Evolutionary conservation across 352 stramenopile genomes (phyloP), one percentile per base, ranked within the genome.

Genomic region (Pythium biforme): DNA sequence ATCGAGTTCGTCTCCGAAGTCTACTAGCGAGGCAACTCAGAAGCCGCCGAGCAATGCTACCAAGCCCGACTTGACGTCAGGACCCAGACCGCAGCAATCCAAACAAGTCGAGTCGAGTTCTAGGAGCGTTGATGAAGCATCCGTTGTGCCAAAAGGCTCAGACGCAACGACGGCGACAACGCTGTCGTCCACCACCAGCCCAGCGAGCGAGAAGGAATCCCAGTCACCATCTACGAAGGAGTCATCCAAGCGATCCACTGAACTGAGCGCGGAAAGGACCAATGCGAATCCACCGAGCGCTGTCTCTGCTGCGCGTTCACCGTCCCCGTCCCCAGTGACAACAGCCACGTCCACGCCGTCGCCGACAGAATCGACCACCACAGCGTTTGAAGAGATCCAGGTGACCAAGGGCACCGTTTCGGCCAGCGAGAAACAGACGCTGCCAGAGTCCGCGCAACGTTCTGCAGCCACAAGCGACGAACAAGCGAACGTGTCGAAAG

Each of bases 281-380:
- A 40, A 20, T 27, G 5, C 31, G 27, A 20, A 23, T 4, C 33
- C n/a, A 27, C 22, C 29, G 19, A 26, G 1, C 46, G 26, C 54
- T 14, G 26, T 17, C 1, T 22, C 55, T 3, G 46, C 23, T 29
- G 45, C 22, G 10, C 37, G n/a, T 6, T 43, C 47, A 1, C 29
- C 23, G 31, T 59, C 61, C 3, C 54, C 61, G 15, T 52, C 45
- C 1, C 52, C 52, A 17, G 33, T 37, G 4, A 46, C 61, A 0
- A 47, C 34, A 15, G 47, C 52, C 10, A 56, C 17, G 6, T 56
- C 55, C n/a, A 58, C 47, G 1, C 29, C 29, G 23, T 59, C 61
- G 7, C 54, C 61, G 7, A 55, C 54, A 6, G 31, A 68, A 47
- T 59, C 61, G 8, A 47, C 47, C 8, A 54, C 53, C 9, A 58